phyloP scores from a whole-genome alignment of 75 land plant genomes.

The Azolla pinnata region DNA sequence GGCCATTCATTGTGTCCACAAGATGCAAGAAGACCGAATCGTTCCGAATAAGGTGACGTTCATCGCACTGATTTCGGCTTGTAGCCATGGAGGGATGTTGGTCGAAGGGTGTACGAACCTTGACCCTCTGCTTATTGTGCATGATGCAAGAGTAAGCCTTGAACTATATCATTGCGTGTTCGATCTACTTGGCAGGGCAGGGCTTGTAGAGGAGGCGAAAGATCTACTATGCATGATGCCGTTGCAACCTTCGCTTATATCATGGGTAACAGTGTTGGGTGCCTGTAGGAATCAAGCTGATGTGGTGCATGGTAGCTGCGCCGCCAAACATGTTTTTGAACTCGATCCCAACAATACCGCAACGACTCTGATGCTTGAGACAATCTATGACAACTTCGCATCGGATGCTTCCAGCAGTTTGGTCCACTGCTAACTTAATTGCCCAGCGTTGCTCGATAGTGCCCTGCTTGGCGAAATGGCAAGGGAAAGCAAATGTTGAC shows the following conservation, averaged over 20 bases:
- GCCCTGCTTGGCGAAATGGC: no score
- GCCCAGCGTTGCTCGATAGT: no score
- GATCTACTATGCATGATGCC: constrained; percentile 9
- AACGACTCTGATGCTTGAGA: no score
- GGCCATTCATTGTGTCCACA: not conserved
- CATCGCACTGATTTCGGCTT: constrained; percentile 30
- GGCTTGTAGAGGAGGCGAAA: constrained; percentile 9
- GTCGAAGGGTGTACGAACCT: constrained; percentile 22
- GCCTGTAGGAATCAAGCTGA: constrained; percentile 13
- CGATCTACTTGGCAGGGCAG: constrained; percentile 14
- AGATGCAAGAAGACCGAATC: not conserved
- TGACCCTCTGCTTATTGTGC: constrained; percentile 11
- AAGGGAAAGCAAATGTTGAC: no score
- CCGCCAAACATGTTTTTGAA: constrained; percentile 12
- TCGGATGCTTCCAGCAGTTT: no score
- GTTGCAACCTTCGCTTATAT: constrained; percentile 6
- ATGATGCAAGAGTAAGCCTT: not conserved
- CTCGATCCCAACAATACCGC: constrained; percentile 11
- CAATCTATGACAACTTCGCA: no score
- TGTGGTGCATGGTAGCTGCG: constrained; percentile 3
- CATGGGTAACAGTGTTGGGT: constrained; percentile 14
- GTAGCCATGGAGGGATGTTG: constrained; percentile 29
- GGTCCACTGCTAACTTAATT: no score
- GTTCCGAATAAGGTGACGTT: not conserved
- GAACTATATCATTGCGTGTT: constrained; percentile 21